Evolutionary conservation across 495 filamentous ascomycete species (phyloP), one percentile per base, ranked within the genome.

Genomic region (Aspergillus cristatus): DNA sequence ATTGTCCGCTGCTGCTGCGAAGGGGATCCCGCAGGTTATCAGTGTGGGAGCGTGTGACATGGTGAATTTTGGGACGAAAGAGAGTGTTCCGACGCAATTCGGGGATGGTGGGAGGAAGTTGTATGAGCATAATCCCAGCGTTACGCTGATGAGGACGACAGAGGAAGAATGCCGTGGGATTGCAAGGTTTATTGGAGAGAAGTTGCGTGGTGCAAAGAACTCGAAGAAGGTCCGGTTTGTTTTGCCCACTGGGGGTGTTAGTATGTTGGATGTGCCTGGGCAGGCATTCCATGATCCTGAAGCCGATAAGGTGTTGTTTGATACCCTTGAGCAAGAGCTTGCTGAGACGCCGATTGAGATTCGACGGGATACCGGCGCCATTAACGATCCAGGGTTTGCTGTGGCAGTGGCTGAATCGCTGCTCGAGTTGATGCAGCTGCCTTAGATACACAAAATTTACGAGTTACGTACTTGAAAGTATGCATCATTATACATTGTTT

Each of bases 21-120:
- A 46, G 14, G 71, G 76, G 1, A 67, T 84, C 8, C 80, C 81
- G 0, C 64, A 77, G 17, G 57, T 86, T 8, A 57, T 86, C 3
- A 74, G 69, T 36, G 55, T 82, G 6, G 81, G 81, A 0, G 81
- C 81, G 0, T 63, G 68, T 6, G 81, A 86, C 38, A 83, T 84
- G 70, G 70, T 75, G 6, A 83, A 84, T 43, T 84, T 83, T 45
- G 81, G 81, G 0, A 62, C 71, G 0, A 50, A 22, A 11, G 52
- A 62, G 0, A 77, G 65, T 1, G 60, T 86, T 6, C 81, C 81
- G 0, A 48, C 61, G 29, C 42, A 53, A 32, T 75, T 62, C 45
- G 2, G 40, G 6, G 46, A 41, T 4, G 20, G 8, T 4, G 20
- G 8, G 20, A 55, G 78, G 29, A 57, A 56, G n/a, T 50, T 82